Evolutionary conservation across 129 eudicot genomes (phyloP), one percentile per base, ranked within the genome.

Genomic region (Flaveria ramosissima): DNA sequence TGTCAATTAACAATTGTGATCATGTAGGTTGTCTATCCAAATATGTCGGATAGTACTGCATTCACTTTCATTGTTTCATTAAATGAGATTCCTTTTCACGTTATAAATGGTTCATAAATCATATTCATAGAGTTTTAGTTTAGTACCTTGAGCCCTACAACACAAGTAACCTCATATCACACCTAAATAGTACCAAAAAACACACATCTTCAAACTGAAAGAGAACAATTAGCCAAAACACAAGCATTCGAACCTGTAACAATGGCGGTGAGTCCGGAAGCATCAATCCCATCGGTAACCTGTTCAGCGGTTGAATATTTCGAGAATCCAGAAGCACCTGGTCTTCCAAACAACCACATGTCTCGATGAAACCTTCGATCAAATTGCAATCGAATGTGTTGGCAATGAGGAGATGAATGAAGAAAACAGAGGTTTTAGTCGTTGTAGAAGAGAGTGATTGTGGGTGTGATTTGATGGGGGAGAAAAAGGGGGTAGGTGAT

Each of bases 211-310:
- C 39, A 32, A 32, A 6, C 39, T 32, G 39, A 32, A 32, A 32
- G 39, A 32, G 39, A 32, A 32, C 39, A 32, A 32, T 32, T 6
- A 32, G 7, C 39, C 39, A 32, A 32, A 7, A 42, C 27, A 36
- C 21, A 19, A 72, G 15, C 4, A 39, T 32, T 13, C 41, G 66
- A 39, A 87, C 96, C 98, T 52, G 98, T 93, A 79, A 92, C 98
- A 72, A 93, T 93, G 85, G 98, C 98, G 46, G 98, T 93, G 86
- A 93, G 96, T 47, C 88, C 95, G 60, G 96, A 81, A 27, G 82
- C 97, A 48, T 92, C 97, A 43, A 92, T 80, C 20, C 89, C 97
- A 74, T 79, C 7, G 64, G 97, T 89, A 21, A 92, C 95, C 67
- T 86, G 83, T 66, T 86, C 90, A 21, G 97, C 97, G n/a, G 97